Evolutionary conservation across 2,329 filamentous ascomycete genomes (phyloP), one percentile per base, ranked within the genome.

Genomic region (Setomelanomma holmii): DNA sequence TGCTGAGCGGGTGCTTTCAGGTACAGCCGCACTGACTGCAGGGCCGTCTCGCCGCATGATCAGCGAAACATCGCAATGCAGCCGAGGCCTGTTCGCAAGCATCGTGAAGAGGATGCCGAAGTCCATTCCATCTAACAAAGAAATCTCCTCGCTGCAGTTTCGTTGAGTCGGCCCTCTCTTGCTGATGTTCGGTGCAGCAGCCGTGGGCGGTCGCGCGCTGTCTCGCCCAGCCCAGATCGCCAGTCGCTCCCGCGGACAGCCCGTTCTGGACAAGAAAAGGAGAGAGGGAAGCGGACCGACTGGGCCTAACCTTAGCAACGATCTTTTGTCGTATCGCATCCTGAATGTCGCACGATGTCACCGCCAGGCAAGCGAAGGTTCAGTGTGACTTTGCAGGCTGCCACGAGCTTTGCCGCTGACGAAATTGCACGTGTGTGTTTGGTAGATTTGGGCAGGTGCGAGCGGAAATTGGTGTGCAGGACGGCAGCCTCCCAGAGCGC

Each of bases 391-490:
- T 23, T 30, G 39, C 8, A n/a, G 11, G n/a, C n/a, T 10, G 40
- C 40, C 47, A 51, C 48, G 41, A 45, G 42, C 47, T 35, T 45
- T 34, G 41, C 47, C 41, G 45, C 47, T 19, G 33, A 38, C 24
- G 17, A 40, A n/a, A 45, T 49, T 45, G 42, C 42, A 8, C n/a
- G 14, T 30, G 12, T 16, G 34, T 8, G 14, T 8, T 14, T 30
- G 27, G 27, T 30, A 2, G 5, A 30, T 30, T 45, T 38, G 43
- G 33, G 33, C 43, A 36, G 21, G 33, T 45, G 33, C 33, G 11
- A 22, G n/a, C 33, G 7, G 19, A 24, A 12, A 24, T 40, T 11
- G 27, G 16, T 17, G 24, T 21, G 24, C 16, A 30, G 17, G 24
- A 33, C 36, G 45, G 36, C 22, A 21, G 36, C 6, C 21, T 12